Percentiles rank a stretch among this genome's conserved stretches.
phyloP scores from a whole-genome alignment of 2,329 filamentous ascomycete genomes.

The Hirsutella minnesotensis region DNA sequence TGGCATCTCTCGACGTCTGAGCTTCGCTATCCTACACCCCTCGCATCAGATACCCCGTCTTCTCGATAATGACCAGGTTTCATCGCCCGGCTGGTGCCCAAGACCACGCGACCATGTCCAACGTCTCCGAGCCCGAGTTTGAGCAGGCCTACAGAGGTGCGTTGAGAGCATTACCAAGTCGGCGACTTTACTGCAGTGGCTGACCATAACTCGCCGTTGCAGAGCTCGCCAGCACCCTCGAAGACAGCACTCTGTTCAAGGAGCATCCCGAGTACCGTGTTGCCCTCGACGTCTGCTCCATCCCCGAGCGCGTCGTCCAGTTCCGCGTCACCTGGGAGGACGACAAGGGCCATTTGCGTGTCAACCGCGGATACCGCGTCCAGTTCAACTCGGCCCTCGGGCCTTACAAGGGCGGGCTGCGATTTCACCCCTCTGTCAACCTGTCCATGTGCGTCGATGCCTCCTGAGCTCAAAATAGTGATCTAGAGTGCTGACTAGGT shows the following conservation, averaged over 20 bases:
- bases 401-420: constrained; percentile 94
- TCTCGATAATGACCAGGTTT: too few species aligned
- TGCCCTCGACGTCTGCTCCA: constrained; percentile 74
- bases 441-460: constrained; percentile 41
- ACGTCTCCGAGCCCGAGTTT: constrained; percentile 90
- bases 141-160: constrained; percentile 94
- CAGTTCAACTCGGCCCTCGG: constrained; percentile 98
- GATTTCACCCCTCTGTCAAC: constrained; percentile 86
- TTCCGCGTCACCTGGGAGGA: constrained; percentile 97
- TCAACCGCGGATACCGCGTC: constrained; percentile 92
- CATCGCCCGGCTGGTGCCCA: too few species aligned
- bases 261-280: constrained; percentile 91
- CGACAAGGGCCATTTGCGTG: constrained; percentile 76
- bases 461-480: background rate
- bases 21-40: too few species aligned
- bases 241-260: constrained; percentile 85
- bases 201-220: too few species aligned
- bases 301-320: constrained; percentile 92
- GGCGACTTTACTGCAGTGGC: too few species aligned
- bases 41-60: too few species aligned
- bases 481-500: background rate
- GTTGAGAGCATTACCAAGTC: too few species aligned
- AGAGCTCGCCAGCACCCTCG: constrained; percentile 93
- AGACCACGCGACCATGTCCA: constrained; percentile 51
- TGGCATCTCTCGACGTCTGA: too few species aligned